phyloP scores from a whole-genome alignment of 352 stramenopile genomes.

The Pythium biforme region DNA sequence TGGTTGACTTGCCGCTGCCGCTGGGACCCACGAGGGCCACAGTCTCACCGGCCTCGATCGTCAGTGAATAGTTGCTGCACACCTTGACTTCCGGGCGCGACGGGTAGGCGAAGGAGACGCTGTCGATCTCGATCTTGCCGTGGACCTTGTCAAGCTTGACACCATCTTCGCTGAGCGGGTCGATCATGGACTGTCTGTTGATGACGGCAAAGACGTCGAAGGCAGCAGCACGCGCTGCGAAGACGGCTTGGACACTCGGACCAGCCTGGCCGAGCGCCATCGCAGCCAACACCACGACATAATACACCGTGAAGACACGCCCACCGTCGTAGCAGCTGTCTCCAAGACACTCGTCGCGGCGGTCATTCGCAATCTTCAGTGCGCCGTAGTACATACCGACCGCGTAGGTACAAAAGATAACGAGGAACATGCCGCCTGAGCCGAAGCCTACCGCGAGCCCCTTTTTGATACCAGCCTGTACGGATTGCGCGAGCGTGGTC shows the following conservation, averaged over 20 bases:
- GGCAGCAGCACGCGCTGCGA: slow-evolving; percentile 49
- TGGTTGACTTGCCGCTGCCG: slow-evolving; percentile 89
- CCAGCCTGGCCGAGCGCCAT: slow-evolving; percentile 72
- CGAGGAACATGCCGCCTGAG: slow-evolving; percentile 67
- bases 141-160: slow-evolving; percentile 27
- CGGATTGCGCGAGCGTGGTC: slow-evolving; percentile 32
- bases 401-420: slow-evolving; percentile 70
- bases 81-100: slow-evolving; percentile 57
- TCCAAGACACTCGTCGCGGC: slow-evolving; percentile 38
- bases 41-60: slow-evolving; percentile 62
- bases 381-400: slow-evolving; percentile 80
- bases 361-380: slow-evolving; percentile 60
- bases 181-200: slow-evolving; percentile 51
- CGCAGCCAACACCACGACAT: slow-evolving; percentile 63
- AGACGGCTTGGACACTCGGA: slow-evolving; percentile 59
- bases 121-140: slow-evolving; percentile 68
- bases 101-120: slow-evolving; percentile 78
- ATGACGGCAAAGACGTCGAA: slow-evolving; percentile 71
- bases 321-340: slow-evolving; percentile 59
- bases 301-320: slow-evolving; percentile 72
- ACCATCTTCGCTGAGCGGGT: slow-evolving; percentile 39
- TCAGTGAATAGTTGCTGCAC: slow-evolving; percentile 56
- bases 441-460: slow-evolving; percentile 51
- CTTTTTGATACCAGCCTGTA: slow-evolving; percentile 49
- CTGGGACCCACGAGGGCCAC: slow-evolving; percentile 50